These are phyloP conservation scores for Sporothrix brasiliensis DNA, from an alignment of 2,329 filamentous ascomycete species.

Conservation along the genomic window DNA sequence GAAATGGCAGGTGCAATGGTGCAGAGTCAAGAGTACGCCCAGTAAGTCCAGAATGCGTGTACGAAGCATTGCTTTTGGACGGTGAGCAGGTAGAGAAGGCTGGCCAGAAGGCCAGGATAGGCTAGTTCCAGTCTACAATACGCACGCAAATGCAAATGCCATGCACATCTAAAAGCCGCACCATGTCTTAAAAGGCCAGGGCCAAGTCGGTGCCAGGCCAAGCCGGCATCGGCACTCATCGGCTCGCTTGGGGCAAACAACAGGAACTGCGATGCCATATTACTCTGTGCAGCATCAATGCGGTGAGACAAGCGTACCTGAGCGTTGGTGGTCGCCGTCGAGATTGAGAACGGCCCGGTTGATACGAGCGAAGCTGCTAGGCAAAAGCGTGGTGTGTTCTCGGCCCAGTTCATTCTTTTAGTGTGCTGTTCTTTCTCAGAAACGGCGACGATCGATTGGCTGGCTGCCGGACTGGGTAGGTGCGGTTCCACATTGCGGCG, in stretches of 20 bases:
- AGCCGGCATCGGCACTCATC: background rate
- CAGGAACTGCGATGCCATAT: background rate
- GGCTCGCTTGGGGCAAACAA: background rate
- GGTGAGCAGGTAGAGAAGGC: slow-evolving; percentile 1
- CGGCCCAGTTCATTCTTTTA: background rate
- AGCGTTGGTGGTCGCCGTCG: background rate
- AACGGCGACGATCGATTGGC: slow-evolving; percentile 23
- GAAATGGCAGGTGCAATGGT: slow-evolving; percentile 1
- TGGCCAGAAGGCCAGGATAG: background rate
- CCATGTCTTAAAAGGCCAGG: background rate
- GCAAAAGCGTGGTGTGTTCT: background rate
- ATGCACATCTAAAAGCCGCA: slow-evolving; percentile 2
- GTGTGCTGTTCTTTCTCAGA: background rate
- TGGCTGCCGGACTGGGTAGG: slow-evolving; percentile 23
- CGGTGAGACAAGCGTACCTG: background rate
- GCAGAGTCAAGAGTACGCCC: slow-evolving; percentile 7
- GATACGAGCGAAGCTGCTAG: background rate
- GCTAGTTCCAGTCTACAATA: background rate
- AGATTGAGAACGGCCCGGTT: background rate
- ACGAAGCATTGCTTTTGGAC: slow-evolving; percentile 3
- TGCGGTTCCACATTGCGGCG: slow-evolving; percentile 8
- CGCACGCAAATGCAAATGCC: background rate
- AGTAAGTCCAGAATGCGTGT: background rate
- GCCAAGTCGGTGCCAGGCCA: slow-evolving; percentile 6
- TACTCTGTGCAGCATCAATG: background rate